These are phyloP conservation scores for Boletellus emodensis DNA, from an alignment of 768 basidiomycete species.

Conservation along the genomic window DNA sequence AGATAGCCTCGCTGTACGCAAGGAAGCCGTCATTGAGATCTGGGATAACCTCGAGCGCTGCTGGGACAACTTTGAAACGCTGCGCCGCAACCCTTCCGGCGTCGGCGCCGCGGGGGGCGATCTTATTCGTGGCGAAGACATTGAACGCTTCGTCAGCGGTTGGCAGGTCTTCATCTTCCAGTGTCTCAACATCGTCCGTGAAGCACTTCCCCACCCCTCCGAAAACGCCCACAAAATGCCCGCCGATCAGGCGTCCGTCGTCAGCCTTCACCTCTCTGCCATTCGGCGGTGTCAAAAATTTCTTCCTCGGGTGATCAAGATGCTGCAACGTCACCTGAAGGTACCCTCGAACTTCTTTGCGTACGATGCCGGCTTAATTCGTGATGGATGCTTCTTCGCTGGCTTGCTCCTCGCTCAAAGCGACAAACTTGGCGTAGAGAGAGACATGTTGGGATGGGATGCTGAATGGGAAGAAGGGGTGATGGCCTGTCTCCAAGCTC, in stretches of 20 bases:
- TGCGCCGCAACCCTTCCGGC: constrained; percentile 46
- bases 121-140: constrained; percentile 45
- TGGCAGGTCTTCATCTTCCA: constrained; percentile 96
- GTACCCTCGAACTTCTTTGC: constrained; percentile 56
- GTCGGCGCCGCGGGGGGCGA: constrained; percentile 36
- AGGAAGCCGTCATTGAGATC: constrained; percentile 64
- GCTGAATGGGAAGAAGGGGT: constrained; percentile 32
- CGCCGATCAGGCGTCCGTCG: constrained; percentile 44
- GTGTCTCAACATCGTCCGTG: constrained; percentile 85
- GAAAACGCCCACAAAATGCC: constrained; percentile 40
- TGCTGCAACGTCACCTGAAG: constrained; percentile 48
- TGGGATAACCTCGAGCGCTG: constrained; percentile 80
- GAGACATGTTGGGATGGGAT: constrained; percentile 22
- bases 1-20: constrained; percentile 53
- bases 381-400: constrained; percentile 89
- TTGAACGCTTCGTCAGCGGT: constrained; percentile 69
- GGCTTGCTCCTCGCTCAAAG: constrained; percentile 68
- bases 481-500: constrained; percentile 61
- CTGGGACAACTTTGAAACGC: constrained; percentile 78
- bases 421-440: constrained; percentile 33
- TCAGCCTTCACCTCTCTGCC: constrained; percentile 47
- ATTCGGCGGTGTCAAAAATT: constrained; percentile 44
- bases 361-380: constrained; percentile 82
- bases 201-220: constrained; percentile 54
- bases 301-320: constrained; percentile 48